Evolutionary conservation across 495 filamentous ascomycete species (phyloP).

Genomic region (Hypoxylon perforatum): DNA sequence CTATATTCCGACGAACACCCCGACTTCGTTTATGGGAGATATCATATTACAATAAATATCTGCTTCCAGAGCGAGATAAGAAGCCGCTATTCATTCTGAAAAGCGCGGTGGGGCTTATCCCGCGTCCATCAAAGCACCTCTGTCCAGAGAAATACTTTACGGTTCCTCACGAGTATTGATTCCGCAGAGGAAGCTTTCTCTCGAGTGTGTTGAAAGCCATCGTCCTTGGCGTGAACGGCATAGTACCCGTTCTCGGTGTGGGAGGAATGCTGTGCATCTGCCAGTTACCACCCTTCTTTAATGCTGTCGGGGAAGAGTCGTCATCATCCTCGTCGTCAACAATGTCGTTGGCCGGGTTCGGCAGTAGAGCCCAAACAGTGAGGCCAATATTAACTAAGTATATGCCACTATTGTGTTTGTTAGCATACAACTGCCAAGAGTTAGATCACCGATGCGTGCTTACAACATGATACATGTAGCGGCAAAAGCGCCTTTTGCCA

Average conservation of each 20-base stretch:
- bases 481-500: slow-evolving; percentile 81
- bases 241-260: slow-evolving; percentile 41
- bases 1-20: background rate
- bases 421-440: slow-evolving; percentile 1
- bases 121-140: slow-evolving; percentile 5
- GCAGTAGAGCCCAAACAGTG: slow-evolving; percentile 70
- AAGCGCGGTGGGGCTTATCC: slow-evolving; percentile 13
- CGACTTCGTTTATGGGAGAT: slow-evolving; percentile 13
- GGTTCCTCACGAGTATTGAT: slow-evolving; percentile 23
- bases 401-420: slow-evolving; percentile 51
- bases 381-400: slow-evolving; percentile 68
- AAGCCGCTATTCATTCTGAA: slow-evolving; percentile 17
- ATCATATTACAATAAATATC: slow-evolving; percentile 18
- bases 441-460: slow-evolving; percentile 46
- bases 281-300: slow-evolving; percentile 43
- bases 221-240: slow-evolving; percentile 64
- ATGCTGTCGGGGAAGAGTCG: slow-evolving; percentile 30
- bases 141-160: background rate
- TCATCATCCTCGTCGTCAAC: slow-evolving; percentile 52
- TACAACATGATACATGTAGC: slow-evolving; percentile 78
- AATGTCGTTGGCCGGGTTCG: slow-evolving; percentile 59
- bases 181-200: slow-evolving; percentile 56
- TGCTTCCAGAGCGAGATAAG: slow-evolving; percentile 36
- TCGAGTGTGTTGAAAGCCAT: slow-evolving; percentile 66
- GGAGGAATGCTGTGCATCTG: slow-evolving; percentile 58